A percentile compares a stretch with the other conserved stretches of the same genome.
Conservation (phyloP, 2,329 filamentous ascomycete species). For the Curvularia lunata region DNA sequence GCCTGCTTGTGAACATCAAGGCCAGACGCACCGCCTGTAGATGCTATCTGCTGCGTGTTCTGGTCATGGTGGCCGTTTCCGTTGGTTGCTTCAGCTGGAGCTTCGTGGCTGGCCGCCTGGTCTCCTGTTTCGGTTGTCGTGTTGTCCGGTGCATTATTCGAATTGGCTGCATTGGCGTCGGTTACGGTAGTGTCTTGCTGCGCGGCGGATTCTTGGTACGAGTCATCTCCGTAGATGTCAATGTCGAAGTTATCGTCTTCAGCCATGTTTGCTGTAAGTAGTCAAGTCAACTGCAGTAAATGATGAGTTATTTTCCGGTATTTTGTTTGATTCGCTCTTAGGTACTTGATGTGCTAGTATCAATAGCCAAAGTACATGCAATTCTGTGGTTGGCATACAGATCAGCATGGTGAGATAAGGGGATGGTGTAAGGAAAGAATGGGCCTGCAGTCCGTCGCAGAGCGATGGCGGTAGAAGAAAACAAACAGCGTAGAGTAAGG, state of each 20-base stretch:
- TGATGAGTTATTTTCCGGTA: conserved; percentile 32
- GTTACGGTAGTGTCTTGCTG: conserved; percentile 36
- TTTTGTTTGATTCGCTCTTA: conserved; percentile 48
- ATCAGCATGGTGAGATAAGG: conserved; percentile 46
- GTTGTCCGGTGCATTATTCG: conserved; percentile 21
- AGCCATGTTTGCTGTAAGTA: conserved; percentile 50
- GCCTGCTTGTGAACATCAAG: conserved; percentile 51
- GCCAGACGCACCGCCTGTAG: conserved; percentile 50
- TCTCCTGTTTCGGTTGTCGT: conserved; percentile 19
- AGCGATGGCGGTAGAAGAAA: conserved; percentile 20
- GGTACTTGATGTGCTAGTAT: conserved; percentile 46
- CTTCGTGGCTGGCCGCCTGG: conserved; percentile 29
- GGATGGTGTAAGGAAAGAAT: conserved; percentile 19
- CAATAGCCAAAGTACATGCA: conserved; percentile 49
- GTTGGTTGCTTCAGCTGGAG: conserved; percentile 29
- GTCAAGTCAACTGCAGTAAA: conserved; percentile 36
- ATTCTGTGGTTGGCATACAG: conserved; percentile 41
- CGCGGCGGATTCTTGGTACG: conserved; percentile 36
- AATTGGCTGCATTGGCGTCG: conserved; percentile 27
- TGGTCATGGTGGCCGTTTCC: conserved; percentile 34
- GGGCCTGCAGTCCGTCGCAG: conserved; percentile 19
- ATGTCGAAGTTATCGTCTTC: conserved; percentile 75
- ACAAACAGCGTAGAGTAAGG: conserved; percentile 40
- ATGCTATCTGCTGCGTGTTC: conserved; percentile 53
- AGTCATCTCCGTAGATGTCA: conserved; percentile 71